These are phyloP conservation scores for Diplocarpon mali DNA, from an alignment of 2,329 filamentous ascomycete genomes.

Conservation along the genomic window DNA sequence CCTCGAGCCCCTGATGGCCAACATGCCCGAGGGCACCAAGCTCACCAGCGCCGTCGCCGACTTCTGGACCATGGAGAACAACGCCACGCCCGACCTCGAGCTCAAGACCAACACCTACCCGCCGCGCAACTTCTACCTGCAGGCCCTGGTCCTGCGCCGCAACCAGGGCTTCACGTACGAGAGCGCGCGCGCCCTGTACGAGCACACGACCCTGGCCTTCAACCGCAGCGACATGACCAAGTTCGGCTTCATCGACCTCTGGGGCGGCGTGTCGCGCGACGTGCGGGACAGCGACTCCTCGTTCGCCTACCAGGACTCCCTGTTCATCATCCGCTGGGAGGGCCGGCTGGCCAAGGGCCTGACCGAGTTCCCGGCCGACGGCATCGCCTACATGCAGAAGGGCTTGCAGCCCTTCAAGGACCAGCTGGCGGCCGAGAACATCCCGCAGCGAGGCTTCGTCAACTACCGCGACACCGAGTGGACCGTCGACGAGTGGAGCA, in stretches of 20 bases:
- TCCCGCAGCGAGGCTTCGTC: slow-evolving; percentile 4
- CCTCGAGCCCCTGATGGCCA: slow-evolving; percentile 2
- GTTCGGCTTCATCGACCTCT: slow-evolving; percentile 7
- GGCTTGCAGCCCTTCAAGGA: slow-evolving; percentile 2
- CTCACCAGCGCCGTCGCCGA: slow-evolving; percentile 1
- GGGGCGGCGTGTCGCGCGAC: background rate
- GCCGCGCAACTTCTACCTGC: slow-evolving; percentile 6
- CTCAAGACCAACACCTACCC: slow-evolving; percentile 1
- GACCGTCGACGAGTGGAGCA: too few species aligned
- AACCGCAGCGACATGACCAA: slow-evolving; percentile 6
- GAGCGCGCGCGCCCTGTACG: slow-evolving; percentile 1
- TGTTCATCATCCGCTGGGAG: slow-evolving; percentile 5
- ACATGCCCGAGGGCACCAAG: background rate
- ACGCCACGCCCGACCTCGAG: background rate
- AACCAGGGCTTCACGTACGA: slow-evolving; percentile 4
- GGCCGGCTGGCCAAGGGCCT: slow-evolving; percentile 1
- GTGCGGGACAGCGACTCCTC: background rate
- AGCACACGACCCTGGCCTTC: slow-evolving; percentile 1
- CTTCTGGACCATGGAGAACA: slow-evolving; percentile 6
- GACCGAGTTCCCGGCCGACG: slow-evolving; percentile 2
- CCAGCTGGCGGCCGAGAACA: background rate
- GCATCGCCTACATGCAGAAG: background rate
- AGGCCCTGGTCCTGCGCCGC: background rate
- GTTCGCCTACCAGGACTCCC: slow-evolving; percentile 1
- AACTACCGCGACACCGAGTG: slow-evolving; percentile 1